Conservation (phyloP, 129 eudicot species). For the Escallonia herrerae region DNA sequence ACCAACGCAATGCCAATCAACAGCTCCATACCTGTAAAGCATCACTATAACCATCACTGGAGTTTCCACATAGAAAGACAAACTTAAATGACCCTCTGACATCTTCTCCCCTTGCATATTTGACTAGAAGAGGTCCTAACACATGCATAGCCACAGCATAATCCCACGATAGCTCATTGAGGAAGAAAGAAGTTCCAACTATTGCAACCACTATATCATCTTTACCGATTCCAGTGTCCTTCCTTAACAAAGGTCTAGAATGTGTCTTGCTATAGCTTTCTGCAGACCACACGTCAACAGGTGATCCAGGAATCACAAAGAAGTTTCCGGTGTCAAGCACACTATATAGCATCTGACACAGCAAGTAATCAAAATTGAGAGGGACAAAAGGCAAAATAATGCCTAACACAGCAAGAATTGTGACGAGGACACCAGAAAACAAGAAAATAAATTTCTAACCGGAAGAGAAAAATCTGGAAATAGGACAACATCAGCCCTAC, state of each 20-base stretch:
- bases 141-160: constrained; percentile 84
- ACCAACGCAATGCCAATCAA: background rate
- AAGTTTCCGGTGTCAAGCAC: constrained; percentile 97
- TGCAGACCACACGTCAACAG: constrained; percentile 90
- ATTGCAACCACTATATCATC: constrained; percentile 78
- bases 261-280: constrained; percentile 65
- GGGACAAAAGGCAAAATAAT: constrained; percentile 13
- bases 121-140: constrained; percentile 70
- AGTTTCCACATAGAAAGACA: constrained; percentile 73
- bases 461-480: constrained; percentile 80
- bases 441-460: constrained; percentile 32
- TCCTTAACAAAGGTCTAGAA: constrained; percentile 52
- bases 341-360: constrained; percentile 92
- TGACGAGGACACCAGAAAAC: background rate
- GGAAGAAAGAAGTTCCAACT: constrained; percentile 85
- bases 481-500: constrained; percentile 77
- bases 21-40: constrained; percentile 63
- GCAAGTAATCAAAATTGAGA: constrained; percentile 32
- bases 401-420: constrained; percentile 14
- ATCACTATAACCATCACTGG: constrained; percentile 65
- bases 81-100: constrained; percentile 45
- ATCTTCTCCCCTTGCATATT: constrained; percentile 57
- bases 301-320: constrained; percentile 99
- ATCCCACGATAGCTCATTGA: constrained; percentile 82
- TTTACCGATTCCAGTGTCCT: constrained; percentile 38